These are phyloP conservation scores for Nyctanthes arbortristis DNA, from an alignment of 257 asterid genomes.

Conservation along the genomic window DNA sequence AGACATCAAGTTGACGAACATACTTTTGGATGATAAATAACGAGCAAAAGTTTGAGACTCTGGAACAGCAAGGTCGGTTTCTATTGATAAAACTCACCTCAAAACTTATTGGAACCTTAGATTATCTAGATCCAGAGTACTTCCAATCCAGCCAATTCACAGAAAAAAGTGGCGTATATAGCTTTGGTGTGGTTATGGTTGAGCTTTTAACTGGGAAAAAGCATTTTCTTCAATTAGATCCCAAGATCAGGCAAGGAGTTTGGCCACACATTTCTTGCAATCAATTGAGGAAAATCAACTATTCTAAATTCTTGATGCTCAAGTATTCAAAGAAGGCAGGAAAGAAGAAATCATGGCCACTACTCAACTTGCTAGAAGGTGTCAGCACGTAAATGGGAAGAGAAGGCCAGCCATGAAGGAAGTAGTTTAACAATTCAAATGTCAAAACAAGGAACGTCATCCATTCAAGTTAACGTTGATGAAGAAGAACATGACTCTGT, in stretches of 20 bases:
- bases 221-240: constrained; percentile 29
- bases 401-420: constrained; percentile 47
- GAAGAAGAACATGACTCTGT: not conserved
- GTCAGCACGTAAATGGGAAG: constrained; percentile 43
- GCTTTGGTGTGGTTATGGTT: constrained; percentile 41
- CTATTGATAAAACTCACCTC: too few relatives aligned
- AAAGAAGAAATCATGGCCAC: constrained; percentile 35
- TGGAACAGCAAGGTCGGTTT: too few relatives aligned
- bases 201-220: constrained; percentile 44
- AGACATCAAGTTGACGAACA: constrained; percentile 40
- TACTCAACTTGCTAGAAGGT: constrained; percentile 38
- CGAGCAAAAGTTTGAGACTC: constrained; percentile 30
- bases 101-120: too few relatives aligned
- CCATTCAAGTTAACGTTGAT: too few relatives aligned
- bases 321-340: constrained; percentile 28
- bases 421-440: too few relatives aligned
- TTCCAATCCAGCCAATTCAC: too few relatives aligned
- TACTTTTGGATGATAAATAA: constrained; percentile 35
- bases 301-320: constrained; percentile 34
- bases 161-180: constrained; percentile 51
- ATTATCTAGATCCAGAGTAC: too few relatives aligned
- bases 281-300: constrained; percentile 35
- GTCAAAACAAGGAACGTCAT: too few relatives aligned
- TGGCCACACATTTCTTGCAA: constrained; percentile 35
- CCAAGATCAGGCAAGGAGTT: constrained; percentile 29